Conservation (phyloP, 306 rosid genomes). For the Citrullus colocynthis region DNA sequence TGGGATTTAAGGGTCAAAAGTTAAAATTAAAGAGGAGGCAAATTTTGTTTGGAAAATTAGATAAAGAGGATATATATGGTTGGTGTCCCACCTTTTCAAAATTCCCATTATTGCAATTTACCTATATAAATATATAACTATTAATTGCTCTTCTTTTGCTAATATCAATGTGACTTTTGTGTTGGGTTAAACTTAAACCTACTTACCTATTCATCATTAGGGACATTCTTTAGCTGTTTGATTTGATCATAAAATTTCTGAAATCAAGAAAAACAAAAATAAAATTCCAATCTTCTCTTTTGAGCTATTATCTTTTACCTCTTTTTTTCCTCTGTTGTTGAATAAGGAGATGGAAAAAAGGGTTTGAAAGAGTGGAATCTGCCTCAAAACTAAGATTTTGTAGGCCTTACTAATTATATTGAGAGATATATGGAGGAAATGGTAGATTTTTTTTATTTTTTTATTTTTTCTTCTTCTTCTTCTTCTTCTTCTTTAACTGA, state of each 20-base stretch:
- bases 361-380: background rate
- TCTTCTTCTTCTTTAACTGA: background rate
- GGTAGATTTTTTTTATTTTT: background rate
- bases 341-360: background rate
- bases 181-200: background rate
- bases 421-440: background rate
- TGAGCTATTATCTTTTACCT: background rate
- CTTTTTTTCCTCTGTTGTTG: background rate
- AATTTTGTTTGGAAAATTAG: background rate
- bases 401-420: background rate
- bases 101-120: background rate
- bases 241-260: background rate
- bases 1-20: constrained; percentile 5
- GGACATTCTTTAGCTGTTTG: background rate
- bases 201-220: background rate
- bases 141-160: background rate
- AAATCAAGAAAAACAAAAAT: background rate
- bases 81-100: constrained; percentile 7
- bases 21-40: background rate
- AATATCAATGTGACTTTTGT: background rate
- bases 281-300: background rate
- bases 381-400: background rate
- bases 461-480: too few species aligned
- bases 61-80: background rate
- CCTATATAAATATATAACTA: background rate